A percentile compares a stretch with the other conserved stretches of the same genome.
Conservation (phyloP, 2,329 filamentous ascomycete species). For the Colletotrichum tropicale region DNA sequence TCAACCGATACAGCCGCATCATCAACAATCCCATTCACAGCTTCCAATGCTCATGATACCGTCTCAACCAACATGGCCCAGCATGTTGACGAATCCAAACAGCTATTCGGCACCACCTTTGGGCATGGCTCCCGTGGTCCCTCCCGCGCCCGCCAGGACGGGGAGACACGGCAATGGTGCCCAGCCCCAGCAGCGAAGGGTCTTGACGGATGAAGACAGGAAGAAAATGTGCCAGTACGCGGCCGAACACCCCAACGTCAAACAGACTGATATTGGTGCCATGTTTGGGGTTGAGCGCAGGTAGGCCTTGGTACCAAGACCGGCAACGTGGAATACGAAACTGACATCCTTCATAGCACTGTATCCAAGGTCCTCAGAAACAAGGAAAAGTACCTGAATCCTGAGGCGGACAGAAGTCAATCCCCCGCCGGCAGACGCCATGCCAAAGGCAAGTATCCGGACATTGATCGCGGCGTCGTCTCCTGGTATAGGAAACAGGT, state of each 20-base stretch:
- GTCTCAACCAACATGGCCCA: constrained; percentile 74
- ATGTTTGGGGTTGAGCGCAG: constrained; percentile 97
- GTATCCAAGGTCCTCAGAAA: constrained; percentile 97
- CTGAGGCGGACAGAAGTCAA: constrained; percentile 72
- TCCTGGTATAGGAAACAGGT: constrained; percentile 88
- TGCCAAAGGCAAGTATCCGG: constrained; percentile 81
- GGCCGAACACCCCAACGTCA: constrained; percentile 85
- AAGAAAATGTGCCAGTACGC: constrained; percentile 93
- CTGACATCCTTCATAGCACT: constrained; percentile 66
- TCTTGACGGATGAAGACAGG: constrained; percentile 88
- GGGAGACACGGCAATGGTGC: constrained; percentile 52
- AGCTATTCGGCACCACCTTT: constrained; percentile 65
- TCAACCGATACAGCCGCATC: constrained; percentile 39
- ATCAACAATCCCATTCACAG: constrained; percentile 48
- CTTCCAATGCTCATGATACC: constrained; percentile 77
- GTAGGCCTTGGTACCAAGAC: constrained; percentile 57
- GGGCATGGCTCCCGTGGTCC: constrained; percentile 61
- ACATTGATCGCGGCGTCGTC: constrained; percentile 88
- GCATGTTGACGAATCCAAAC: constrained; percentile 77
- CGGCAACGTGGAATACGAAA: neutral
- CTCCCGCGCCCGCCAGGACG: constrained; percentile 54
- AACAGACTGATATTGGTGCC: constrained; percentile 95
- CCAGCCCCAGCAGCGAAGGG: constrained; percentile 75
- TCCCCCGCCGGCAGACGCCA: constrained; percentile 75
- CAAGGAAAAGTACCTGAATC: constrained; percentile 91